Evolutionary conservation across 2,329 filamentous ascomycete species (phyloP).

Genomic region (Alternaria tenuissima): DNA sequence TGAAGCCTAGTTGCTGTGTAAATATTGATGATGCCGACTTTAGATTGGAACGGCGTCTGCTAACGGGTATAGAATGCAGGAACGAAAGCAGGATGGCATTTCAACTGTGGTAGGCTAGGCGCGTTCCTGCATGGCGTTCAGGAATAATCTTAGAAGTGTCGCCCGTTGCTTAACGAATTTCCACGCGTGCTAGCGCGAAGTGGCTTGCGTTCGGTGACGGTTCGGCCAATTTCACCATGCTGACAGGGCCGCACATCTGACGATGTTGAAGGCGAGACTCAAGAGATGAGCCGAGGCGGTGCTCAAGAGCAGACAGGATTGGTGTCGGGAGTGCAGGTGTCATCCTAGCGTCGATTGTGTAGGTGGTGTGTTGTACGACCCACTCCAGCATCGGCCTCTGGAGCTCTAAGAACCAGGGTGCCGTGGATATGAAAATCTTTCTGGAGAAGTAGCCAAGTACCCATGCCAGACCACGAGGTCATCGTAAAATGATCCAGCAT

Average conservation of each 20-base stretch:
- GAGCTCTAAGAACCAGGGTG: slow-evolving; percentile 4
- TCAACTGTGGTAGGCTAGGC: background rate
- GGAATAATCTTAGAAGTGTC: slow-evolving; percentile 1
- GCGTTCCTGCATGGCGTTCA: slow-evolving; percentile 4
- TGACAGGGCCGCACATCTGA: background rate
- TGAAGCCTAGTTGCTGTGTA: background rate
- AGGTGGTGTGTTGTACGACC: slow-evolving; percentile 3
- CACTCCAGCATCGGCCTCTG: background rate
- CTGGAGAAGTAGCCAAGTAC: slow-evolving; percentile 1
- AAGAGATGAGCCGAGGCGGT: background rate
- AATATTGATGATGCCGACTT: background rate
- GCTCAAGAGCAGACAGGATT: background rate
- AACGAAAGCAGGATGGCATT: background rate
- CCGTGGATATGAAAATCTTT: background rate
- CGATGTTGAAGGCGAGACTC: background rate
- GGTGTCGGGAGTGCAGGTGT: background rate
- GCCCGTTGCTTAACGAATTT: background rate
- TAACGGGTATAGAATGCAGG: background rate
- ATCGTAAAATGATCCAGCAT: background rate
- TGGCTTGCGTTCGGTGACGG: slow-evolving; percentile 1
- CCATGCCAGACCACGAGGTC: background rate
- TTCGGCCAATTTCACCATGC: background rate
- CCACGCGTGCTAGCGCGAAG: background rate
- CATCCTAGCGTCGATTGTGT: background rate
- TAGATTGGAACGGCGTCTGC: background rate